Evolutionary conservation across 495 filamentous ascomycete genomes (phyloP).

Genomic region (Aspergillus affinis): DNA sequence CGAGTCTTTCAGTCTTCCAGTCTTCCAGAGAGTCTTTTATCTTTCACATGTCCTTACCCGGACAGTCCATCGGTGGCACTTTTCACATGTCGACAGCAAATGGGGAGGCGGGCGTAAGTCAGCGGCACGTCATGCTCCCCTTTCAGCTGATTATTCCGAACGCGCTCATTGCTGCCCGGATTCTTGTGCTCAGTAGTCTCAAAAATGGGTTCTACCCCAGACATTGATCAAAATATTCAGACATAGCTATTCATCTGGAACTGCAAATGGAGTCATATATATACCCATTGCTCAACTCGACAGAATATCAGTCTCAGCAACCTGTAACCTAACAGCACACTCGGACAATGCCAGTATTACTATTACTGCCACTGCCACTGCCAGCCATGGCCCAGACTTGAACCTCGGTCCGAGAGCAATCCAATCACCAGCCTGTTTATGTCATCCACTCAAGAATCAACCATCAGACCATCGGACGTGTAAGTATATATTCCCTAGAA

Average conservation of each 20-base stretch:
- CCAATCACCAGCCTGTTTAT: background rate
- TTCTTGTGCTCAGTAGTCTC: background rate
- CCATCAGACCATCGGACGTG: background rate
- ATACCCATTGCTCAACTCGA: too few relatives aligned
- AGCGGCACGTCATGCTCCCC: constrained; percentile 15
- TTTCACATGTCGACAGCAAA: constrained; percentile 17
- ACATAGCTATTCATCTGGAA: too few relatives aligned
- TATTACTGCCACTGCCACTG: too few relatives aligned
- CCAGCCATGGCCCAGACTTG: background rate
- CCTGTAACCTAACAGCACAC: too few relatives aligned
- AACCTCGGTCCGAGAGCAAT: background rate
- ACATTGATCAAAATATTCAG: too few relatives aligned
- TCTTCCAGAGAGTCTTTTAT: too few relatives aligned
- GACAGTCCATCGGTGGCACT: background rate
- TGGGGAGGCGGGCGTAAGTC: constrained; percentile 8
- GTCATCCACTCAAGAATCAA: background rate
- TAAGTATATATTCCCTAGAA: too few relatives aligned
- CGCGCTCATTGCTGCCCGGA: background rate
- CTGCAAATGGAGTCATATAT: too few relatives aligned
- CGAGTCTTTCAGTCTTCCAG: background rate
- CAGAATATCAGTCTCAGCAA: too few relatives aligned
- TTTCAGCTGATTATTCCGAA: background rate
- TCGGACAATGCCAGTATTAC: too few relatives aligned
- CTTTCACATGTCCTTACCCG: constrained; percentile 1
- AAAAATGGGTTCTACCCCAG: too few relatives aligned